Evolutionary conservation across 257 asterid genomes (phyloP), one percentile per base, ranked within the genome.

Genomic region (Solanum lycopersicoides): DNA sequence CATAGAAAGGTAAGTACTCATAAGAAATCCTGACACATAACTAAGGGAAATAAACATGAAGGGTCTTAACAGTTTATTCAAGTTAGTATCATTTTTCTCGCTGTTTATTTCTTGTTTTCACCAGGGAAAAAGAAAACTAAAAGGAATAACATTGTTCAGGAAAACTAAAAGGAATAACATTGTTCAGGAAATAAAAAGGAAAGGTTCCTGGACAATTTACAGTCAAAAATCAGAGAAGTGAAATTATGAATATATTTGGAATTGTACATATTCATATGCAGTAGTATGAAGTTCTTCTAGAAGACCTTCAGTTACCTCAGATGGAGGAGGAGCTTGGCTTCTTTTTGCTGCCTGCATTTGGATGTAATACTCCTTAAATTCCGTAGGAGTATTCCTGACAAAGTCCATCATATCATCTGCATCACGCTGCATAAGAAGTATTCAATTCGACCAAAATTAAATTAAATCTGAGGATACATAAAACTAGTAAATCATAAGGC

Each of bases 331-430:
- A 71, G 98, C 93, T 90, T 93, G 99, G 92, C 97, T 97, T 94
- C 99, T 97, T 91, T 97, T 97, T 63, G 98, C 98, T 89, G 93
- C 94, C 93, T 97, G 99, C 99, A 97, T 96, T 90, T 97, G 99
- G 90, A 94, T 93, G 93, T 95, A 97, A 90, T 96, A 96, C 92
- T 95, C 97, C 92, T 96, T 96, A 87, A 95, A 97, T 90, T 96
- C 99, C 18, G 94, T 88, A 16, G 98, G 93, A 90, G 98, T 91
- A 87, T 88, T 91, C 86, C 94, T 91, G 65, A 94, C 98, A 89
- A 96, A 93, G 91, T 94, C 96, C 74, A 63, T 89, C 98, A 95
- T 93, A 89, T 97, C 99, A 44, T 96, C 97, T 88, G 93, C 95
- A 92, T 97, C 99, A 84, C 98, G 98, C 99, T 97, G 93, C 56